A percentile compares a stretch with the other conserved stretches of the same genome.
Conservation (phyloP, 2,329 filamentous ascomycete species). For the Leptographium lundbergii region DNA sequence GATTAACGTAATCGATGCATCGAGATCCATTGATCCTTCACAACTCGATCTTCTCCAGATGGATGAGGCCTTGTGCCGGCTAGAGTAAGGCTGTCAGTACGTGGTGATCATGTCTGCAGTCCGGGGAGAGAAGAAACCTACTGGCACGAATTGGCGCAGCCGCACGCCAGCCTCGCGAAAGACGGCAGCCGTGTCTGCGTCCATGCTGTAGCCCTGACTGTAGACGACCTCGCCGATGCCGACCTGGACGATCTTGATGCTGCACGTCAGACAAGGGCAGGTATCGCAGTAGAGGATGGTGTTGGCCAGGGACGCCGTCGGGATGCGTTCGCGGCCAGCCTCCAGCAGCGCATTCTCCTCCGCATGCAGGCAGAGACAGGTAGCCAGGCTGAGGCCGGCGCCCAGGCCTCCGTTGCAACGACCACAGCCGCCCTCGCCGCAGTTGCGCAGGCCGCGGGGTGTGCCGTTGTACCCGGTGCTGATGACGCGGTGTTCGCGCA, state of each 20-base stretch:
- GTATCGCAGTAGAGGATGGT: constrained; percentile 88
- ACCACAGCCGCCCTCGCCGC: constrained; percentile 79
- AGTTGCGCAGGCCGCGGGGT: constrained; percentile 79
- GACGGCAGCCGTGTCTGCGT: constrained; percentile 68
- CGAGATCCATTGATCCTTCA: constrained; percentile 4
- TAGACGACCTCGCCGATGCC: constrained; percentile 95
- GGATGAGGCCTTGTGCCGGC: constrained; percentile 52
- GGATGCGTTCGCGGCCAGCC: constrained; percentile 78
- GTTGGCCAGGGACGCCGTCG: constrained; percentile 42
- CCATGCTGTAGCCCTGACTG: constrained; percentile 89
- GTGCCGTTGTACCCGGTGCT: constrained; percentile 97
- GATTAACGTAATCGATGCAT: neutral
- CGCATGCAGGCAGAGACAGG: constrained; percentile 92
- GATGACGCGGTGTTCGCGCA: constrained; percentile 74
- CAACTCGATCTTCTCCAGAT: constrained; percentile 41
- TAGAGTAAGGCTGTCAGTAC: constrained; percentile 16
- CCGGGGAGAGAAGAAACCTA: constrained; percentile 29
- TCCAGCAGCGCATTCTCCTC: constrained; percentile 96
- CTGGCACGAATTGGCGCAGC: constrained; percentile 77
- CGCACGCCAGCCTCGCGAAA: constrained; percentile 73
- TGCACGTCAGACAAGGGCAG: constrained; percentile 93
- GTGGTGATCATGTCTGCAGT: neutral
- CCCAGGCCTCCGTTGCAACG: constrained; percentile 69
- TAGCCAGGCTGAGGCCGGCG: constrained; percentile 61
- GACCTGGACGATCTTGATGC: constrained; percentile 96